Conservation (phyloP, 306 rosid genomes). For the Vachellia collinsii region DNA sequence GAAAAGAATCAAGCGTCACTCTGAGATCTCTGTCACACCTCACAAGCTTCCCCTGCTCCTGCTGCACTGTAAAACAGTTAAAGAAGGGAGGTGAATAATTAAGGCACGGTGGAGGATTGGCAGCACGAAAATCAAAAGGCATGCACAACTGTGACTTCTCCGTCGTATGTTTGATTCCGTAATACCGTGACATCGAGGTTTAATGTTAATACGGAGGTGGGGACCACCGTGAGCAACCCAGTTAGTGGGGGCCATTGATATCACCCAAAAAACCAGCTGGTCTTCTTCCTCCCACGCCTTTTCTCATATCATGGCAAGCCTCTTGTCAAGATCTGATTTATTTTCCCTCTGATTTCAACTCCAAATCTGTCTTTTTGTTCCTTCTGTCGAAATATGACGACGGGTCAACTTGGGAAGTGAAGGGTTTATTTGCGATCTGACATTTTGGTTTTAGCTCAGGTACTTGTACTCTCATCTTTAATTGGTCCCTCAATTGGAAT, state of each 20-base stretch:
- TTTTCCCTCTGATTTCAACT: constrained; percentile 37
- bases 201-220: constrained; percentile 32
- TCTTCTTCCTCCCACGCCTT: constrained; percentile 10
- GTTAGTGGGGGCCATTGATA: constrained; percentile 51
- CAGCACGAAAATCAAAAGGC: constrained; percentile 5
- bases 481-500: constrained; percentile 16
- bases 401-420: constrained; percentile 29
- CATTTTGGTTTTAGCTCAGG: constrained; percentile 55
- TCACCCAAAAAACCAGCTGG: constrained; percentile 61
- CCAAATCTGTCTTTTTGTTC: constrained; percentile 40
- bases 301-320: constrained; percentile 38
- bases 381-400: constrained; percentile 24
- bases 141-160: neutral
- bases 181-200: neutral
- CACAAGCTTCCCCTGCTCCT: neutral
- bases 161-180: constrained; percentile 15
- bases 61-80: neutral
- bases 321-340: constrained; percentile 67
- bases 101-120: neutral
- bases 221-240: constrained; percentile 39
- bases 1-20: neutral
- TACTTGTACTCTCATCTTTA: constrained; percentile 39
- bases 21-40: neutral
- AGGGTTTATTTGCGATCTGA: constrained; percentile 64
- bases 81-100: constrained; percentile 7